phyloP scores from a whole-genome alignment of 2,329 filamentous ascomycete genomes.

The Fusarium vanettenii region DNA sequence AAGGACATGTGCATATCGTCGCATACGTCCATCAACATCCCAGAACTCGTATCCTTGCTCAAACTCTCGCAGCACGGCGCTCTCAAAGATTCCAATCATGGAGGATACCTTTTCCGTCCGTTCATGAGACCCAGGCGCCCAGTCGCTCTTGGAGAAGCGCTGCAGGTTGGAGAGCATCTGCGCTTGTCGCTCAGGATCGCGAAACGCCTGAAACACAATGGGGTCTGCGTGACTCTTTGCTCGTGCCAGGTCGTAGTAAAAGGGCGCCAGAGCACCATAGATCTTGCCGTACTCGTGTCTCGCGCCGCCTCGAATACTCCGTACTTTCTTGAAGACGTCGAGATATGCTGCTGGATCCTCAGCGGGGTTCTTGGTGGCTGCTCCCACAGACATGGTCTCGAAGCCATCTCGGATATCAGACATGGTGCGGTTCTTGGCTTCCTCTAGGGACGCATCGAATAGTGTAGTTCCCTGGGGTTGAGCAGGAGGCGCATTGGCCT shows the following conservation, averaged over 20 bases:
- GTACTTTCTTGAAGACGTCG: slow-evolving; percentile 74
- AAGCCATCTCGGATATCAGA: slow-evolving; percentile 73
- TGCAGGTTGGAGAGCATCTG: slow-evolving; percentile 86
- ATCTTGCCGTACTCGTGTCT: slow-evolving; percentile 91
- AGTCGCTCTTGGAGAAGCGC: slow-evolving; percentile 84
- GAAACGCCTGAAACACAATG: slow-evolving; percentile 86
- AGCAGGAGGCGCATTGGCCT: slow-evolving; percentile 25
- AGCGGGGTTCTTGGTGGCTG: slow-evolving; percentile 57
- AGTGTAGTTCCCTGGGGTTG: slow-evolving; percentile 62
- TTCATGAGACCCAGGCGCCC: slow-evolving; percentile 76
- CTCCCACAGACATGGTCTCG: slow-evolving; percentile 75
- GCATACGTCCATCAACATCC: slow-evolving; percentile 91
- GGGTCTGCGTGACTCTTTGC: slow-evolving; percentile 82
- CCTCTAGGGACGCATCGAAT: slow-evolving; percentile 79
- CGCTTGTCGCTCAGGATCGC: slow-evolving; percentile 90
- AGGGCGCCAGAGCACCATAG: slow-evolving; percentile 87
- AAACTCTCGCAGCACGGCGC: slow-evolving; percentile 89
- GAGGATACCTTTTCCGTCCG: slow-evolving; percentile 78
- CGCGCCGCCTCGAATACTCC: slow-evolving; percentile 85
- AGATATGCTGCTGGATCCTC: slow-evolving; percentile 74
- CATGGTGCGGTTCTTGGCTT: slow-evolving; percentile 61
- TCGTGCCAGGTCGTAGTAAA: slow-evolving; percentile 84
- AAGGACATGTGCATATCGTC: slow-evolving; percentile 87
- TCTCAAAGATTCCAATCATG: slow-evolving; percentile 88
- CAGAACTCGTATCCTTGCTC: slow-evolving; percentile 90